Percentiles rank a stretch among this genome's conserved stretches.
These are phyloP conservation scores for Aurinia saxatilis DNA, from an alignment of 345 rosid genomes.

Conservation along the genomic window DNA sequence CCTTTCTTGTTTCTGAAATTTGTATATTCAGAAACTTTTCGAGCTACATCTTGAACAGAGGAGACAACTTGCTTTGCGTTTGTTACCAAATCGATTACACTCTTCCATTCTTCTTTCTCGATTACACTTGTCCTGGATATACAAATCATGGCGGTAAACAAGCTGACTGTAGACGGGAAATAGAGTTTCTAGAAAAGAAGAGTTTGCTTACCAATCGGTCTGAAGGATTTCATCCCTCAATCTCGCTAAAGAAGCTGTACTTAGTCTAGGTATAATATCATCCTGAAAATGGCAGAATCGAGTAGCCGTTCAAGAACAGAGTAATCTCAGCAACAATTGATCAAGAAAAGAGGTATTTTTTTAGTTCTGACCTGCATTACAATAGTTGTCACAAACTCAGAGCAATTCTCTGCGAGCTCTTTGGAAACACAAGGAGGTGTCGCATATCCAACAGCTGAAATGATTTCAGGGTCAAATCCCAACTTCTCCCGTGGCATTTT, in stretches of 20 bases:
- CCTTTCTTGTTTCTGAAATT: constrained; percentile 45
- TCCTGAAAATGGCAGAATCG: constrained; percentile 40
- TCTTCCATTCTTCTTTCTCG: constrained; percentile 84
- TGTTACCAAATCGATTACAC: constrained; percentile 56
- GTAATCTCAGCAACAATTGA: neutral
- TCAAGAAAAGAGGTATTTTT: neutral
- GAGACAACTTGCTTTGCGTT: constrained; percentile 81
- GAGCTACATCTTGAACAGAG: constrained; percentile 80
- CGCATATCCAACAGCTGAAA: constrained; percentile 85
- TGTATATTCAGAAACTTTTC: constrained; percentile 78
- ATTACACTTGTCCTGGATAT: constrained; percentile 66
- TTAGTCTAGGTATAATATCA: constrained; percentile 78
- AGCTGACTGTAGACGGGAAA: neutral
- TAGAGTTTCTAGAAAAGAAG: neutral
- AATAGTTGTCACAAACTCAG: constrained; percentile 72
- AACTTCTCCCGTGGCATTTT: constrained; percentile 60
- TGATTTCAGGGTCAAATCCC: constrained; percentile 69
- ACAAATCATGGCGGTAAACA: neutral
- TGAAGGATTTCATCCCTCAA: constrained; percentile 77
- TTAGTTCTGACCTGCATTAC: constrained; percentile 82
- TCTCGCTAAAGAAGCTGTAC: constrained; percentile 66
- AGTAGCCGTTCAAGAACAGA: neutral
- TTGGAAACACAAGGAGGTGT: constrained; percentile 90
- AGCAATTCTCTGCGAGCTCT: constrained; percentile 84
- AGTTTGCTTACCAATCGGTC: constrained; percentile 71